Evolutionary conservation across 2,329 filamentous ascomycete genomes (phyloP).

Genomic region (Hypoxylon sp.): DNA sequence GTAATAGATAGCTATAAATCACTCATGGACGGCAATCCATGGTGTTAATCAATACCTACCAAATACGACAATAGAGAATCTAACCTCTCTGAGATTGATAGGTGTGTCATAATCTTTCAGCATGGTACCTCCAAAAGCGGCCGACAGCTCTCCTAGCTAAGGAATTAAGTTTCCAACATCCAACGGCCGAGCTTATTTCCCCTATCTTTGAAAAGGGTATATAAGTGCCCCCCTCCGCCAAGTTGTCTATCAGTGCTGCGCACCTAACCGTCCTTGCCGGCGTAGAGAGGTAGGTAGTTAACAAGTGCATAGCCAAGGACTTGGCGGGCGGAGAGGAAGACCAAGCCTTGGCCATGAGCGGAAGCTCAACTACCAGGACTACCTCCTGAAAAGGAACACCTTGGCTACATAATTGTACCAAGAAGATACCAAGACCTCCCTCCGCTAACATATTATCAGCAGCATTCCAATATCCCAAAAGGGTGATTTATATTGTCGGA

Average conservation of each 20-base stretch:
- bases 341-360: conserved; percentile 46
- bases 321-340: conserved; percentile 48
- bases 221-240: no score
- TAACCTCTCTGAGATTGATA: no score
- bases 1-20: no score
- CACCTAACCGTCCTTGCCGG: conserved; percentile 31
- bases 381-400: conserved; percentile 29
- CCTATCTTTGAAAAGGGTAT: no score
- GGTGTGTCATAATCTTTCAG: no score
- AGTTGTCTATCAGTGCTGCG: conserved; percentile 7
- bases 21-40: no score
- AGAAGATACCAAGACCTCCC: conserved; percentile 40
- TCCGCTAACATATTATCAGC: conserved; percentile 32
- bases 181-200: no score
- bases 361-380: conserved; percentile 36
- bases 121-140: no score
- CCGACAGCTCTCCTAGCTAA: no score
- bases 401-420: conserved; percentile 29
- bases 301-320: conserved; percentile 40
- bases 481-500: conserved; percentile 10
- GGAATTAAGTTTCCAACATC: no score
- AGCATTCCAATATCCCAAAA: background rate
- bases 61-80: no score
- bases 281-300: conserved; percentile 11
- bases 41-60: no score